Evolutionary conservation across 2,329 filamentous ascomycete genomes (phyloP).

Genomic region (Fusarium caatingaense): DNA sequence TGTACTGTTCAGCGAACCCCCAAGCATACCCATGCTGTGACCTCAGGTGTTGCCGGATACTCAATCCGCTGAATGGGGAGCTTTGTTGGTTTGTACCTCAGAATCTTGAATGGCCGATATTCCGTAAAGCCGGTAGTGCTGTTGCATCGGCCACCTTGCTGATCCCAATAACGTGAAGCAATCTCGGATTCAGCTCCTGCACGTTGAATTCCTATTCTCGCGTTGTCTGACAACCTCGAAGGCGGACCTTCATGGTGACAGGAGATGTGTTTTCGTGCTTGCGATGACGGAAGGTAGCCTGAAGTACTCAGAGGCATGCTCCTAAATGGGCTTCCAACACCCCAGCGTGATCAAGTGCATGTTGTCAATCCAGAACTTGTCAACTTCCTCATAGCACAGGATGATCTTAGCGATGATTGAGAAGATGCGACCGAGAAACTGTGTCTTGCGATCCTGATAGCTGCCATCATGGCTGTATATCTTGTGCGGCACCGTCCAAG

Average conservation of each 20-base stretch:
- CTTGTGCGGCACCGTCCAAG: neutral
- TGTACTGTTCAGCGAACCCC: neutral
- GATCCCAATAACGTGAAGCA: too few relatives aligned
- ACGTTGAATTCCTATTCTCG: too few relatives aligned
- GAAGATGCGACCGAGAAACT: too few relatives aligned
- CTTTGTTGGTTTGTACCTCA: neutral
- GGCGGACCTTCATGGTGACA: neutral
- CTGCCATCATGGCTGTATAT: neutral
- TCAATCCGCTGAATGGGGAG: neutral
- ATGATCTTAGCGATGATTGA: neutral
- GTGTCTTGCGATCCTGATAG: neutral
- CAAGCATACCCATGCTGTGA: neutral
- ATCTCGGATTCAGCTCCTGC: too few relatives aligned
- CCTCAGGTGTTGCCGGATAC: neutral
- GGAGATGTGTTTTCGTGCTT: neutral
- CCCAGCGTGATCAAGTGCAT: neutral
- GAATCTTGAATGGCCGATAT: neutral
- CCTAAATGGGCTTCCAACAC: neutral
- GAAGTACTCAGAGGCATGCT: neutral
- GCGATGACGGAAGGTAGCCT: neutral
- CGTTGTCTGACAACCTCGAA: too few relatives aligned
- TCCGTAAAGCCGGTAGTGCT: neutral
- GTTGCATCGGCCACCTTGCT: too few relatives aligned
- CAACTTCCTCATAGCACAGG: neutral
- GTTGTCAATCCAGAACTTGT: neutral